Evolutionary conservation across 2,329 filamentous ascomycete species (phyloP), one percentile per base, ranked within the genome.

Genomic region (Aureobasidium melanogenum): DNA sequence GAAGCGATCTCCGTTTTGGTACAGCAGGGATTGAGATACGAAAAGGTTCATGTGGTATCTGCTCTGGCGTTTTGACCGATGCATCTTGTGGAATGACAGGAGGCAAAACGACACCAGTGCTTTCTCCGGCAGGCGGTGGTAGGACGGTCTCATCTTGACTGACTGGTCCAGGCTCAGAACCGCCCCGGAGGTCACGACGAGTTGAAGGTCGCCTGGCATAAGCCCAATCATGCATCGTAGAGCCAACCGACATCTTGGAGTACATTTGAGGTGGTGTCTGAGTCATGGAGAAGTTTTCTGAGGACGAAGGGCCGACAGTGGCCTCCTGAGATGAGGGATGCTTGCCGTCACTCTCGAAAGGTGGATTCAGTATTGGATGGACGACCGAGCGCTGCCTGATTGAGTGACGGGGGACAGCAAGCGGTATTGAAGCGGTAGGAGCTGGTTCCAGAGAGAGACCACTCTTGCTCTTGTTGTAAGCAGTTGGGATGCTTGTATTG

Each of bases 401-500:
- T 5, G 52, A 56, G 14, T 43, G 17, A 19, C 52, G 26, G 5
- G 39, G 28, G 10, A 32, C 43, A 10, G 4, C 19, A 12, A 19
- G 9, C 4, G n/a, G 2, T 5, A 15, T 14, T 17, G 52, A 19
- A 10, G 30, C 7, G 15, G 19, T 38, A 9, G 55, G 32, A n/a
- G n/a, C 43, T 7, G 50, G 28, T 5, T 62, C 61, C 43, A 61
- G 38, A 19, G 62, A 26, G 1, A 52, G 38, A 1, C 38, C 58
- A 26, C 19, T 44, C 30, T 43, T 56, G 39, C 63, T 64, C 22
- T 43, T 62, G n/a, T 54, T 63, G 50, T 63, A 61, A 15, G 56
- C 51, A 2, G 60, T 61, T 0, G 62, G 54, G 5, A 59, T 41
- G 19, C 47, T 60, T 24, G 58, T 62, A 7, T 43, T 38, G n/a